Percentiles rank a stretch among this genome's conserved stretches.
phyloP scores from a whole-genome alignment of 148 eudicot genomes.

The Vaccinium macrocarpon region DNA sequence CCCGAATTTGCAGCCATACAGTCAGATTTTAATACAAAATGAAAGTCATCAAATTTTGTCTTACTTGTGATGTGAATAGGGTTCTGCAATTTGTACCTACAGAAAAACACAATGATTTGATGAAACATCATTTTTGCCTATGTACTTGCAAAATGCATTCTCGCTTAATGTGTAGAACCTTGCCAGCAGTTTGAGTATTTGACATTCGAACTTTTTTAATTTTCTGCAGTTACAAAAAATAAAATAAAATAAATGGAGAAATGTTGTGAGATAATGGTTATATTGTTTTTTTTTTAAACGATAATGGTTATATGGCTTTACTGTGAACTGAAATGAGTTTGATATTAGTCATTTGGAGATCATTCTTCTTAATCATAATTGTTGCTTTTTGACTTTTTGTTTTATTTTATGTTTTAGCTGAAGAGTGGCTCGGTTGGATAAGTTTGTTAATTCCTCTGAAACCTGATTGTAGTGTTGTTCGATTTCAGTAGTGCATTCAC shows the following conservation, averaged over 20 bases:
- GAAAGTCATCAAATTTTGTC: slow-evolving; percentile 1
- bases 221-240: too few relatives aligned
- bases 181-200: background rate
- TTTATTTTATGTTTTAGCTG: background rate
- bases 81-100: background rate
- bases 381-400: slow-evolving; percentile 4
- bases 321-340: background rate
- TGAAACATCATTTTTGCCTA: background rate
- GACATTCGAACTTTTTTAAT: too few relatives aligned
- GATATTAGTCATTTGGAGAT: background rate
- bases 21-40: background rate
- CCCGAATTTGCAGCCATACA: background rate
- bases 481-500: background rate
- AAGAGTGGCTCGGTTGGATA: background rate
- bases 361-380: background rate
- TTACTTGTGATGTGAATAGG: background rate
- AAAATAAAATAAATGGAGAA: too few relatives aligned
- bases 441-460: background rate
- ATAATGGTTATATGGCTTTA: background rate
- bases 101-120: background rate
- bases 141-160: background rate
- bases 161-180: background rate
- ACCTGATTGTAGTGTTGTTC: background rate
- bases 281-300: too few relatives aligned
- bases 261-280: background rate